Evolutionary conservation across 805 yeast species (phyloP), one percentile per base, ranked within the genome.

Genomic region (Zygosaccharomyces lentus): DNA sequence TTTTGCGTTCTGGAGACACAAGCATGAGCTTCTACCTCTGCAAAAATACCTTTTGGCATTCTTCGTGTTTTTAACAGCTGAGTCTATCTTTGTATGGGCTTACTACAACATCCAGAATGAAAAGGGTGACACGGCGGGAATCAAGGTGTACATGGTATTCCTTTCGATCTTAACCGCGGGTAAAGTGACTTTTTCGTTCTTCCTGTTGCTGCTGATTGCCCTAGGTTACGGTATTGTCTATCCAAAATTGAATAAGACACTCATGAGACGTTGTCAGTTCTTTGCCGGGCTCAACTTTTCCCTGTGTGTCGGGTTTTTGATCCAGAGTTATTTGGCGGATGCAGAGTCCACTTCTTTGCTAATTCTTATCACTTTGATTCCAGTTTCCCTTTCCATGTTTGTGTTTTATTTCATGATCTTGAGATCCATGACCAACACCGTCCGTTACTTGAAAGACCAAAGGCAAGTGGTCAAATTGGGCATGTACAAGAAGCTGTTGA

Each of bases 161-260:
- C 77, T 91, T 42, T 82, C 96, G 2, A 64, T 87, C 26, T 69
- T 91, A 64, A 87, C 88, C 62, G 80, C 96, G 1, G 79, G 80
- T 55, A 85, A 93, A 59, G 76, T 87, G 43, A 82, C 96, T 0
- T 87, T 88, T 64, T 86, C 96, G 6, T 84, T 91, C 67, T 93
- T 91, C 70, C 70, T 93, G 57, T 72, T 93, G 46, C 72, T 91
- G 53, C 83, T 88, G 57, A 91, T 93, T 46, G 76, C 95, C 10
- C 72, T 90, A 54, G 99, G 99, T 34, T 93, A 90, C 67, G 97
- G 98, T 51, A 89, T 93, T 39, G 98, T 93, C 41, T 81, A 79
- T 60, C 89, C 96, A 37, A 84, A 89, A 51, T 75, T 93, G 49
- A 86, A 89, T 38, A 78, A 79, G 64, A 78, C 79, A 45, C 59